Conservation (phyloP, 306 rosid genomes). For the Mimosa bimucronata region DNA sequence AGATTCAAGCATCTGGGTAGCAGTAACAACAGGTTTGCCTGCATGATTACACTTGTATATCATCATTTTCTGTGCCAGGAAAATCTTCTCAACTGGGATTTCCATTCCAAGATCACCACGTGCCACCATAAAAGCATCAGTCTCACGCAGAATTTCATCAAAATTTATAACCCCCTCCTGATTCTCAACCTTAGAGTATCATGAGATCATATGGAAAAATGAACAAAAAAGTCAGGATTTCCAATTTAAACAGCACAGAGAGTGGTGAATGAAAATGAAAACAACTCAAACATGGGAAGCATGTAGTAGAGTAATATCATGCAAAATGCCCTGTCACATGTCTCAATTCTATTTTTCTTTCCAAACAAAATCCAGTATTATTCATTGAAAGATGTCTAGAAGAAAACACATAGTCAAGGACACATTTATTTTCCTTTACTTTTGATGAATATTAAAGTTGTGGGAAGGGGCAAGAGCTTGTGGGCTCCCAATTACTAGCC, state of each 20-base stretch:
- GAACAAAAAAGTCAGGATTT: not conserved
- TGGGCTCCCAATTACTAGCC: not conserved
- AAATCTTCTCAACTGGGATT: slow-evolving; percentile 3
- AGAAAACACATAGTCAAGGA: not conserved
- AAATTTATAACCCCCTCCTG: slow-evolving; percentile 8
- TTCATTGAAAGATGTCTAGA: not conserved
- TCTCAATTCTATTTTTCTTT: not conserved
- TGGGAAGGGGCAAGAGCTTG: not conserved
- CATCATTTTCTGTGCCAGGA: slow-evolving; percentile 9
- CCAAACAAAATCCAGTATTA: not conserved
- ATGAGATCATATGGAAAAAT: not conserved
- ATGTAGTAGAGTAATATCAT: not conserved
- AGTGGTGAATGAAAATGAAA: not conserved
- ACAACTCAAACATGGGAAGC: not conserved
- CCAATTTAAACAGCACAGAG: not conserved
- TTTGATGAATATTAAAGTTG: not conserved
- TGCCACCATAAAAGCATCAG: slow-evolving; percentile 12
- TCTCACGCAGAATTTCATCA: slow-evolving; percentile 15
- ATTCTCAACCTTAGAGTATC: slow-evolving; percentile 2
- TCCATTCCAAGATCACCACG: slow-evolving; percentile 14
- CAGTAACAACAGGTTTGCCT: not conserved
- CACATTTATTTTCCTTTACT: not conserved
- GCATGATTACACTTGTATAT: slow-evolving; percentile 1
- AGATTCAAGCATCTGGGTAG: slow-evolving; percentile 14
- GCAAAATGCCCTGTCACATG: not conserved